A percentile compares a stretch with the other conserved stretches of the same genome.
These are phyloP conservation scores for Thuja plicata DNA, from an alignment of 83 land plant genomes.

Conservation along the genomic window DNA sequence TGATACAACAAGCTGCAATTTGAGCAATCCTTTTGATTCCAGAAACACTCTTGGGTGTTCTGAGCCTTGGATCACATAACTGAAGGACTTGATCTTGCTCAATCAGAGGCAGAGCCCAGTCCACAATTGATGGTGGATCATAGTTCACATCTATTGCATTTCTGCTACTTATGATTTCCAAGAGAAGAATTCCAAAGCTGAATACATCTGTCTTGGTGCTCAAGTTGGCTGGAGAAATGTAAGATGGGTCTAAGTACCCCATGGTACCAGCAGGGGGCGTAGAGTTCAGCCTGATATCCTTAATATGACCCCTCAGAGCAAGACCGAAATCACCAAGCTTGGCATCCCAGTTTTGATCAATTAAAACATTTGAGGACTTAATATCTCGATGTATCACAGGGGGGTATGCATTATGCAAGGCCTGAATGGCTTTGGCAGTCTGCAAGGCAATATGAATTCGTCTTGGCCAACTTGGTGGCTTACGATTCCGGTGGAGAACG, in stretches of 20 bases:
- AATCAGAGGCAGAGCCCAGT: conserved; percentile 76
- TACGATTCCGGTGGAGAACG: conserved; percentile 34
- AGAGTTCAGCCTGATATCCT: conserved; percentile 30
- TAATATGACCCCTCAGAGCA: conserved; percentile 61
- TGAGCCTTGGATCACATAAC: conserved; percentile 53
- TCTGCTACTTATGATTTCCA: conserved; percentile 73
- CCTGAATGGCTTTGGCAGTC: conserved; percentile 56
- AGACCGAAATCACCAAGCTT: conserved; percentile 79
- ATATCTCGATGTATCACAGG: conserved; percentile 84
- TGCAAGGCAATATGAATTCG: conserved; percentile 64
- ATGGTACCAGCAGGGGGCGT: conserved; percentile 74
- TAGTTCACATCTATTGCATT: conserved; percentile 58
- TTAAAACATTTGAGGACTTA: conserved; percentile 62
- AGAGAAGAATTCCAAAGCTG: conserved; percentile 70
- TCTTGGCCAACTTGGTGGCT: conserved; percentile 52
- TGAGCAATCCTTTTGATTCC: conserved; percentile 41
- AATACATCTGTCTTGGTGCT: conserved; percentile 76
- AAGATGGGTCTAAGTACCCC: conserved; percentile 65
- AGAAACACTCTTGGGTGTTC: conserved; percentile 25
- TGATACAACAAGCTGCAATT: conserved; percentile 59
- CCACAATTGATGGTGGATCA: conserved; percentile 62
- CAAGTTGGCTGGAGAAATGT: conserved; percentile 45
- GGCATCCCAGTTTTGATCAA: conserved; percentile 56
- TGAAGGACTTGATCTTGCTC: conserved; percentile 31
- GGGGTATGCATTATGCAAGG: conserved; percentile 61